Base-by-base conservation (phyloP, 2,329 filamentous ascomycete genomes). In the Pyrenophora graminea region DNA sequence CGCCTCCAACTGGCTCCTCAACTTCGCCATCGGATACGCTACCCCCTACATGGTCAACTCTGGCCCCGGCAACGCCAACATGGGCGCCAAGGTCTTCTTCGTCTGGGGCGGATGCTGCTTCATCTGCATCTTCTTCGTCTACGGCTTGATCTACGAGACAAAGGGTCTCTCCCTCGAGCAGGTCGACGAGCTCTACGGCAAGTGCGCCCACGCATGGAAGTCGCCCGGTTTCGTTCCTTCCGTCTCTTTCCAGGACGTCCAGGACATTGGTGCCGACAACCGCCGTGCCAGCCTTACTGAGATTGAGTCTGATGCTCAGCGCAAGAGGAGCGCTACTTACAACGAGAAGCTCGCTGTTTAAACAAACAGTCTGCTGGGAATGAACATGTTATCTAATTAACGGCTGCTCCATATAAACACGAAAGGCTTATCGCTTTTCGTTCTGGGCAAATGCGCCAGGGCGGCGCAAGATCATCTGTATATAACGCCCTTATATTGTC, bases 151-250 rank as follows among this genome's bases (percentile, higher is more conserved):
- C 42, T 90, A 86, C 67, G 88, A 91, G 75, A 91, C 88, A 6
- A 89, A 86, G 76, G 89, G 88, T 71, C 85, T 90, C 67, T 88
- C 85, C 59, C 78, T 91, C 49, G 88, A 91, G 72, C 87, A 90
- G 76, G 89, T 91, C 64, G 87, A 90, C 70, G 88, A 90, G 73
- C 85, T 91, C 76, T 90, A 90, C 74, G 86, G 88, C 68, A 82
- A 87, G 56, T 84, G 90, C 49, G 77, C 81, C 46, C 80, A 86
- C 57, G 88, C 88, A 2, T 90, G 88, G 88, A 81, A 89, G 64
- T 89, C 85, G 70, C 82, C 80, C 55, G 66, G 73, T 36, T 90
- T 90, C 64, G 81, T 86, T 66, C 87, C 87, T 3, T 68, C 66
- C 5, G 64, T 72, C 33, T 71, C 68, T 13, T 74, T 74, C 69